Evolutionary conservation across 805 yeast genomes (phyloP), one percentile per base, ranked within the genome.

Genomic region (Kazachstania africana): DNA sequence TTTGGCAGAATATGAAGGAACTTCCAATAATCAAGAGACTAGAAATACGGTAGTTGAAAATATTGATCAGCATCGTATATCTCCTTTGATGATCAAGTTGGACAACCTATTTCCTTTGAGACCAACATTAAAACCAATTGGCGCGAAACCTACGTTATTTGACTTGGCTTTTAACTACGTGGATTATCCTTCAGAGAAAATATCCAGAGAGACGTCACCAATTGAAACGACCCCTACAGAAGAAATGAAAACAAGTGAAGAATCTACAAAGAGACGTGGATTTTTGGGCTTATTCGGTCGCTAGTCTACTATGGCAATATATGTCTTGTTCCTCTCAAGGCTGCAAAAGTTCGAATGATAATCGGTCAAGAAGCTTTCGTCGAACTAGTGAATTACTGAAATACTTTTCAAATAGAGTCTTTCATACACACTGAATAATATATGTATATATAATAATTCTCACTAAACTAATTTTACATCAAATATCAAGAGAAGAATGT

Each of bases 111-210:
- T 53, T 33, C 56, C 51, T 18, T 17, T 45, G 25, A 58, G 50
- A 34, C 60, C 70, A 34, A 42, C 45, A n/a, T 29, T 84, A 25
- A 61, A 59, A 39, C 80, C 93, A 1, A 72, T 81, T 2, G 67
- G 75, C 32, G 71, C 78, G 35, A 88, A 91, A 57, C 95, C 98
- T 0, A 94, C 85, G 8, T 68, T 87, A 47, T 91, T 84, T 47
- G 98, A 88, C 52, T 64, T 83, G 41, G 97, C 94, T 0, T 87
- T 66, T 63, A 87, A 85, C 52, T 85, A 81, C 48, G 68, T 87
- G 32, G 63, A 66, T 22, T 76, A 75, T 46, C 62, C 59, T 24
- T 51, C 27, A 22, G 35, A 25, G n/a, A 19, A n/a, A 5, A 9
- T 22, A 3, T 12, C 29, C 3, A 6, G 8, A 9, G 25, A n/a